Evolutionary conservation across 2,329 filamentous ascomycete genomes (phyloP).

Genomic region (Aspergillus pseudotamarii): DNA sequence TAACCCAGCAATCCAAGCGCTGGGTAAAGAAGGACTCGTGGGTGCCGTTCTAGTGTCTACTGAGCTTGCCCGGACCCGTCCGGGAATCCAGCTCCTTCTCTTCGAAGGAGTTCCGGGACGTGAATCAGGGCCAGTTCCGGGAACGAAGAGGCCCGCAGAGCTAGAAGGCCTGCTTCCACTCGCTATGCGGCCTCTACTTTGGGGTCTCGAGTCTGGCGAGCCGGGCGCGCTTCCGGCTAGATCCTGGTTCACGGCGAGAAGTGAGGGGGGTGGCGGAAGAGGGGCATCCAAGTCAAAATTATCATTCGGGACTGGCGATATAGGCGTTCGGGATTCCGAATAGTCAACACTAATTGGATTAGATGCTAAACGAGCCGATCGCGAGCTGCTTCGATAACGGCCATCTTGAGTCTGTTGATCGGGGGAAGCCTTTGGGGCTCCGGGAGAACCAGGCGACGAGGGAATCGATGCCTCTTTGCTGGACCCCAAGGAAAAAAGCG

Average conservation of each 20-base stretch:
- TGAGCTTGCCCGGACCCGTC: slow-evolving; percentile 38
- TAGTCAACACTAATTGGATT: slow-evolving; percentile 29
- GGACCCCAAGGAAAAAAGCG: slow-evolving; percentile 46
- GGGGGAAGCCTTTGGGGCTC: slow-evolving; percentile 24
- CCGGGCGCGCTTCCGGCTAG: slow-evolving; percentile 36
- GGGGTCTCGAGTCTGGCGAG: slow-evolving; percentile 37
- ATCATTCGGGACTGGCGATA: slow-evolving; percentile 29
- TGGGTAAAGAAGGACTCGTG: slow-evolving; percentile 35
- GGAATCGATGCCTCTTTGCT: slow-evolving; percentile 38
- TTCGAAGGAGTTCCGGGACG: slow-evolving; percentile 41
- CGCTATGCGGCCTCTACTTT: slow-evolving; percentile 41
- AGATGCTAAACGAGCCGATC: slow-evolving; percentile 38
- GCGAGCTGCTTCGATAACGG: slow-evolving; percentile 34
- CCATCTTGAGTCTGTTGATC: slow-evolving; percentile 27
- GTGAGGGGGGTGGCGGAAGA: slow-evolving; percentile 44
- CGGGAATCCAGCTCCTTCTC: slow-evolving; percentile 49
- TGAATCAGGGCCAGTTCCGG: slow-evolving; percentile 37
- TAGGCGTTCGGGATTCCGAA: slow-evolving; percentile 28
- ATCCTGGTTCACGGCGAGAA: slow-evolving; percentile 41
- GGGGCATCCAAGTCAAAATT: slow-evolving; percentile 33
- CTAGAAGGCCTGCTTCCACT: slow-evolving; percentile 37
- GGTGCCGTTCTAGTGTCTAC: slow-evolving; percentile 31
- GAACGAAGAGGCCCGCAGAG: slow-evolving; percentile 37
- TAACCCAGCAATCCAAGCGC: slow-evolving; percentile 63
- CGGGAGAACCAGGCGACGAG: slow-evolving; percentile 30